Evolutionary conservation across 257 asterid species (phyloP), one percentile per base, ranked within the genome.

Genomic region (Solanum dulcamara): DNA sequence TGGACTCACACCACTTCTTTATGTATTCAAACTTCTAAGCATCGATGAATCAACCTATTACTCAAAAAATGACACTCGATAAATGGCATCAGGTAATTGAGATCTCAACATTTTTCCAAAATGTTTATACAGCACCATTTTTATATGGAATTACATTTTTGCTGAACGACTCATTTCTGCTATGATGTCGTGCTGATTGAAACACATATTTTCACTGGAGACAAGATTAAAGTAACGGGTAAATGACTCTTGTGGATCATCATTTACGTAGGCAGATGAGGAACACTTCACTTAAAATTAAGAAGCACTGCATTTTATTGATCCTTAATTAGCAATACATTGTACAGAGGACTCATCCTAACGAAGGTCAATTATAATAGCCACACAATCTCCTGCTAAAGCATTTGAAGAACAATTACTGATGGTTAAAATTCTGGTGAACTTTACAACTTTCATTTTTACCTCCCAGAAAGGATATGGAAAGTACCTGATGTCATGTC

Each of bases 131-230:
- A 72, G 81, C 81, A 75, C 14, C 59, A 75, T 75, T 44, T 44
- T 75, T 42, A 40, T 24, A 40, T 17, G 13, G 15, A 64, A 0
- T 44, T 13, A 14, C 62, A 18, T 44, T 60, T 42, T 20, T 32
- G 71, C 14, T 22, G 90, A 87, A 84, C 86, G 89, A 12, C 6
- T 83, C 18, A 82, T 87, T 11, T 70, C 90, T 0, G 84, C 35
- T 90, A 79, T 15, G 89, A 89, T 1, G 88, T 84, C 0, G 70
- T 90, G 84, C 4, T 88, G 84, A 85, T 88, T 87, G 85, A 88
- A 75, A 26, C 81, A 75, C 1, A 5, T 3, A 72, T 24, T 75
- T 74, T 44, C 57, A 42, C 15, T 14, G 82, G 26, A 46, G 35
- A 75, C 24, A n/a, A 26, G 60, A 75, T 18, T 42, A 44, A 24